A percentile compares a stretch with the other conserved stretches of the same genome.
Evolutionary conservation across 352 stramenopile genomes (phyloP).

Genomic region (Plasmopara halstedii): DNA sequence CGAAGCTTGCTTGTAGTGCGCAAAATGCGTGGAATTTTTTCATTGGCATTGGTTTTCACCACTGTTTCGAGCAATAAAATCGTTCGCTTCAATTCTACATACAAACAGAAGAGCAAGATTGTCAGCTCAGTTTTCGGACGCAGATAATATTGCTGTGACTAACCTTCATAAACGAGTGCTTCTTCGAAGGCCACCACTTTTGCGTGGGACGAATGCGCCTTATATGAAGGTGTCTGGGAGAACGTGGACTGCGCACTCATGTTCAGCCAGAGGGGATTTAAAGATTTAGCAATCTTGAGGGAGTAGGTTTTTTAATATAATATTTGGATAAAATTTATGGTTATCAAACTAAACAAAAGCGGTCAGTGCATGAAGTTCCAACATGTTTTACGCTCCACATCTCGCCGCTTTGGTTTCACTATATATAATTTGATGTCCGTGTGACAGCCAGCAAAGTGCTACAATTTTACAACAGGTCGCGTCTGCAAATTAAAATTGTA

Average conservation of each 20-base stretch:
- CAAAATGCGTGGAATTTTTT: conserved; percentile 75
- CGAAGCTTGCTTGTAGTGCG: conserved; percentile 75
- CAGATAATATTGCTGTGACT: not conserved
- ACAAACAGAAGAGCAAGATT: conserved; percentile 1
- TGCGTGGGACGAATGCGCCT: conserved; percentile 19
- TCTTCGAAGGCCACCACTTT: conserved; percentile 57
- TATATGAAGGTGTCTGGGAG: conserved; percentile 65
- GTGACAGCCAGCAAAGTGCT: too few relatives aligned
- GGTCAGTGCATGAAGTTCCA: too few relatives aligned
- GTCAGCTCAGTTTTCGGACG: conserved; percentile 2
- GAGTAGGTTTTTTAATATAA: too few relatives aligned
- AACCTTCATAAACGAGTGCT: conserved; percentile 59
- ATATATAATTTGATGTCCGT: too few relatives aligned
- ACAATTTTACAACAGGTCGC: too few relatives aligned
- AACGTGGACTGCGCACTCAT: conserved; percentile 76
- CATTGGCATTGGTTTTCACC: conserved; percentile 80
- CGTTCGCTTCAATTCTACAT: conserved; percentile 66
- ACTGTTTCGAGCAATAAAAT: conserved; percentile 63
- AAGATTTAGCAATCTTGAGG: too few relatives aligned
- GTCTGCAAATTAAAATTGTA: too few relatives aligned
- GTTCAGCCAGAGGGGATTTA: not conserved
- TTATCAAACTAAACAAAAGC: too few relatives aligned
- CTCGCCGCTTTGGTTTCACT: too few relatives aligned
- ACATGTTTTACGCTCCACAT: too few relatives aligned
- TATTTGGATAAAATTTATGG: too few relatives aligned